Percentiles rank a stretch among this genome's conserved stretches.
These are phyloP conservation scores for Candida glucosophila DNA, from an alignment of 1,139 yeast genomes.

Conservation along the genomic window DNA sequence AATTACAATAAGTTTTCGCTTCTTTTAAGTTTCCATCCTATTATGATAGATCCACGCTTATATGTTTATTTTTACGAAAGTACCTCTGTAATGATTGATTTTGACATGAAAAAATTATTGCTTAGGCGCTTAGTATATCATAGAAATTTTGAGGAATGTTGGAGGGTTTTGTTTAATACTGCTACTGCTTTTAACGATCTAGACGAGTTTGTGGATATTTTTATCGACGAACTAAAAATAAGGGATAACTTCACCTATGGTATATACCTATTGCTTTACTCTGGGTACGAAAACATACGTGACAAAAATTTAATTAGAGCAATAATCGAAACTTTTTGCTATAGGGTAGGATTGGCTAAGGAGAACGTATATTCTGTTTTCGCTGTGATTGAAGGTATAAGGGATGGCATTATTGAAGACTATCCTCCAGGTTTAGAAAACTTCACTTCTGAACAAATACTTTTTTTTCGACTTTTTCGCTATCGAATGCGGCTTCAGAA, in stretches of 20 bases:
- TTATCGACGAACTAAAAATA: constrained; percentile 11
- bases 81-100: constrained; percentile 13
- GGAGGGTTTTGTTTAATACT: constrained; percentile 22
- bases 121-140: constrained; percentile 24
- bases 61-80: constrained; percentile 13
- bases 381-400: not conserved
- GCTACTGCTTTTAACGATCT: constrained; percentile 25
- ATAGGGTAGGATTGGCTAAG: constrained; percentile 4
- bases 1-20: constrained; percentile 20
- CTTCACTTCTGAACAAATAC: too few relatives aligned
- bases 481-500: too few relatives aligned
- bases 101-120: constrained; percentile 13
- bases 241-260: constrained; percentile 17
- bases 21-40: constrained; percentile 25
- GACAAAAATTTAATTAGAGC: constrained; percentile 11
- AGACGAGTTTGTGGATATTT: constrained; percentile 26
- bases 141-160: constrained; percentile 19
- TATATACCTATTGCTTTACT: constrained; percentile 12
- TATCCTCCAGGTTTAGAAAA: too few relatives aligned
- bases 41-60: constrained; percentile 20
- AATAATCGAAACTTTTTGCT: constrained; percentile 14
- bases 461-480: too few relatives aligned
- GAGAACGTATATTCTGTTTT: not conserved
- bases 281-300: constrained; percentile 8
- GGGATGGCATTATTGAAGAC: too few relatives aligned